A percentile compares a stretch with the other conserved stretches of the same genome.
phyloP scores from a whole-genome alignment of 1,284 basidiomycete species.

The Cryptococcus sp. region DNA sequence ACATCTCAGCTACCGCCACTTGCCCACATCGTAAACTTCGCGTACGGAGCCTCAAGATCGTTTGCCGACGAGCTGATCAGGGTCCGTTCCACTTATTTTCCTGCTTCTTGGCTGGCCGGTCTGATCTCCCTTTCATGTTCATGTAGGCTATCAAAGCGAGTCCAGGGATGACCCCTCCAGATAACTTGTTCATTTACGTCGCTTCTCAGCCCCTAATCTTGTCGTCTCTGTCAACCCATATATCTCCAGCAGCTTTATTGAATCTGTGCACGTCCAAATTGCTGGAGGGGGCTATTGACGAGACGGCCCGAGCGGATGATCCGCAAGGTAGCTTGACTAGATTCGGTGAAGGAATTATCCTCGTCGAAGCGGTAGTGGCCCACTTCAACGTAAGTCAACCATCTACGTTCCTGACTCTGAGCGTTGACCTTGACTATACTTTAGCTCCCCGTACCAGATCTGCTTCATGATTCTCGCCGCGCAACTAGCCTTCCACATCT shows the following conservation, averaged over 20 bases:
- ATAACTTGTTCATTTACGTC: slow-evolving; percentile 37
- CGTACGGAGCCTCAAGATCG: slow-evolving; percentile 27
- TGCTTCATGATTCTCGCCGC: slow-evolving; percentile 38
- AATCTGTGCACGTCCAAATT: slow-evolving; percentile 26
- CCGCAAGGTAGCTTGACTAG: slow-evolving; percentile 47
- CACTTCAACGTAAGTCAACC: slow-evolving; percentile 36
- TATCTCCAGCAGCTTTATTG: slow-evolving; percentile 25
- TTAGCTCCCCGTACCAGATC: slow-evolving; percentile 32
- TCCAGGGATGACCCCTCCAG: slow-evolving; percentile 28
- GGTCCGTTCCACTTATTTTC: slow-evolving; percentile 14
- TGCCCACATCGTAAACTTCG: slow-evolving; percentile 28
- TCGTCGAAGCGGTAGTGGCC: slow-evolving; percentile 42
- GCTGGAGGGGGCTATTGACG: slow-evolving; percentile 32
- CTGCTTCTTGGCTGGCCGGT: background rate
- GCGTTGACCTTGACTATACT: background rate
- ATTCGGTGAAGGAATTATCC: slow-evolving; percentile 50
- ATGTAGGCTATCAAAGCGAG: slow-evolving; percentile 26
- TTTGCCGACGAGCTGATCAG: slow-evolving; percentile 32
- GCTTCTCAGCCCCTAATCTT: slow-evolving; percentile 34
- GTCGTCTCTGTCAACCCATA: slow-evolving; percentile 18
- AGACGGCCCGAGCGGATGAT: slow-evolving; percentile 36
- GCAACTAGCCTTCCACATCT: slow-evolving; percentile 43
- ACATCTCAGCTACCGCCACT: slow-evolving; percentile 36
- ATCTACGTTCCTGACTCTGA: background rate
- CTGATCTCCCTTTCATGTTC: slow-evolving; percentile 1